phyloP scores from a whole-genome alignment of 2,329 filamentous ascomycete genomes.

The Penicillium sp. region DNA sequence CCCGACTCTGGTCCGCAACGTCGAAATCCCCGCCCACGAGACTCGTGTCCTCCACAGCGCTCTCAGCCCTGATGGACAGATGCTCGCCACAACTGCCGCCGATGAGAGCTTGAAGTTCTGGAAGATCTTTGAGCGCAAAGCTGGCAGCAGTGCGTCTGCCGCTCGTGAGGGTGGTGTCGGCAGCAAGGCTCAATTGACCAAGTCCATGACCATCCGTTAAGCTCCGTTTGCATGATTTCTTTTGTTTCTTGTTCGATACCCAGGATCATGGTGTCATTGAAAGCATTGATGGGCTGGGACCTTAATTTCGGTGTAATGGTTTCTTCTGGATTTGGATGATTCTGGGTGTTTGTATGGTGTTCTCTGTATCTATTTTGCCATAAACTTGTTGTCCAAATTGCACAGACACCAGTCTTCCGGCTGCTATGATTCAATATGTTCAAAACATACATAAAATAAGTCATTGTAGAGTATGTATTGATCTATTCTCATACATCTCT shows the following conservation, averaged over 20 bases:
- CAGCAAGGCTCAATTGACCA: constrained; percentile 78
- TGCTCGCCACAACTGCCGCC: constrained; percentile 91
- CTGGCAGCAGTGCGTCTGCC: constrained; percentile 63
- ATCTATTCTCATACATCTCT: background rate
- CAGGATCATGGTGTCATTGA: constrained; percentile 15
- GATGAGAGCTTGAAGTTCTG: constrained; percentile 99
- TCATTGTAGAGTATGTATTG: background rate
- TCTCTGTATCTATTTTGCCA: constrained; percentile 18
- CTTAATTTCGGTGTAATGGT: constrained; percentile 19
- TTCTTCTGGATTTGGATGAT: constrained; percentile 1
- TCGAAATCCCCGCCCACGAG: constrained; percentile 97
- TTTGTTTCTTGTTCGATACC: constrained; percentile 18
- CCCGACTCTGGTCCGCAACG: constrained; percentile 91
- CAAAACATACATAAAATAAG: background rate
- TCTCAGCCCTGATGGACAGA: constrained; percentile 94
- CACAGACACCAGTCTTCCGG: constrained; percentile 16
- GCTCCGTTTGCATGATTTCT: constrained; percentile 4
- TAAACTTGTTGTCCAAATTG: constrained; percentile 20
- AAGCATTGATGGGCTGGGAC: constrained; percentile 24
- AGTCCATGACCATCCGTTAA: constrained; percentile 93
- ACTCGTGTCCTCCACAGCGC: constrained; percentile 94
- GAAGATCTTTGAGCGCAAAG: constrained; percentile 99
- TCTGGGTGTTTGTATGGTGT: constrained; percentile 12
- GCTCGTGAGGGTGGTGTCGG: constrained; percentile 64
- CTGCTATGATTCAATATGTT: background rate